Conservation (phyloP, 768 basidiomycete genomes). For the Strobilomyces dryophilus region DNA sequence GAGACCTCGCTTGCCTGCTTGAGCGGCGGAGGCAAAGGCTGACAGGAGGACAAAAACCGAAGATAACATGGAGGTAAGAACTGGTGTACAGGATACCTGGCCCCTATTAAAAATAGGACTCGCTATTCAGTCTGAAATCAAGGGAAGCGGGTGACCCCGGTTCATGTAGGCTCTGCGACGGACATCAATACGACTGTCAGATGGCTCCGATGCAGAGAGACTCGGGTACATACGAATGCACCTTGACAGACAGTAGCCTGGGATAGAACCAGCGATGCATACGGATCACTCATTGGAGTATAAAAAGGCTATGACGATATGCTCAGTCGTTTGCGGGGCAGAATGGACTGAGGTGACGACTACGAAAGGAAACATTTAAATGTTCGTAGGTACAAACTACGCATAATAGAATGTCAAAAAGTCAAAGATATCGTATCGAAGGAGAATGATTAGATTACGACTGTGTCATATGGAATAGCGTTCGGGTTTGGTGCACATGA, state of each 20-base stretch:
- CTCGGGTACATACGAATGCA: background rate
- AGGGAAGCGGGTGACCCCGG: background rate
- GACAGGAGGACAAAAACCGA: slow-evolving; percentile 16
- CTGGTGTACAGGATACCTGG: background rate
- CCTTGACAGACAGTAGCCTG: background rate
- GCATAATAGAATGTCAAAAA: no score
- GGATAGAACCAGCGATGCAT: background rate
- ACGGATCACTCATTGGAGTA: background rate
- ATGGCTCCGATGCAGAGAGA: background rate
- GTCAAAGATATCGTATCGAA: no score
- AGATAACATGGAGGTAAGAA: slow-evolving; percentile 10
- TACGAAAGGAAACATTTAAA: no score
- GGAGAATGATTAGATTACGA: no score
- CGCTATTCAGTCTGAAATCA: background rate
- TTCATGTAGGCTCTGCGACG: background rate
- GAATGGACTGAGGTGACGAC: no score
- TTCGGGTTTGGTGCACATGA: no score
- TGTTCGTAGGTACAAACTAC: no score
- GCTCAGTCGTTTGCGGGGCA: no score
- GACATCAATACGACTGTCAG: background rate
- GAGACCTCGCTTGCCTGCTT: slow-evolving; percentile 37
- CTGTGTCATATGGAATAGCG: no score
- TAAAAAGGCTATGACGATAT: no score
- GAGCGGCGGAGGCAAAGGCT: slow-evolving; percentile 15
- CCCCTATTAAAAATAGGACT: slow-evolving; percentile 11